These are phyloP conservation scores for Myxozyma vanderwaltii DNA, from an alignment of 805 yeast species.

Conservation along the genomic window DNA sequence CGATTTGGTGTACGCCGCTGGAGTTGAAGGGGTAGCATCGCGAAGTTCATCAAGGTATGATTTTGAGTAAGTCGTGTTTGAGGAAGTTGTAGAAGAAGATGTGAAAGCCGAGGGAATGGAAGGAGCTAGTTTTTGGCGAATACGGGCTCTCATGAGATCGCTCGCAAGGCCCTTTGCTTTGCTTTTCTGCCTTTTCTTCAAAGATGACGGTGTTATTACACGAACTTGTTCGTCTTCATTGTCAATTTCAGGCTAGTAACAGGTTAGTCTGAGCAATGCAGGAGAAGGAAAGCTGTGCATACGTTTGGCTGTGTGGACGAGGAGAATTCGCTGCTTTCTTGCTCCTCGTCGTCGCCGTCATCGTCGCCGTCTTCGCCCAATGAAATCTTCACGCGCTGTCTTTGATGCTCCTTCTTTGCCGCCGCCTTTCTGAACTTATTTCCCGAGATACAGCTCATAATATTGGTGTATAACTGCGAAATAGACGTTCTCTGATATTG, in stretches of 20 bases:
- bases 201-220: slow-evolving; percentile 21
- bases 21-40: slow-evolving; percentile 25
- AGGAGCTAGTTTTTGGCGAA: slow-evolving; percentile 27
- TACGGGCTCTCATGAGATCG: slow-evolving; percentile 6
- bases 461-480: no score
- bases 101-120: neutral
- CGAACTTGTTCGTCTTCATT: slow-evolving; percentile 16
- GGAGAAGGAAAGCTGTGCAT: no score
- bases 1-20: slow-evolving; percentile 11
- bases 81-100: neutral
- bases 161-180: slow-evolving; percentile 3
- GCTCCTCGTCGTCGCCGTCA: slow-evolving; percentile 26
- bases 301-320: no score
- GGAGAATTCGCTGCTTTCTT: slow-evolving; percentile 1
- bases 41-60: slow-evolving; percentile 28
- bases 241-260: neutral
- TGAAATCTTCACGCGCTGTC: slow-evolving; percentile 18
- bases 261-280: neutral
- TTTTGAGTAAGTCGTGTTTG: slow-evolving; percentile 14
- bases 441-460: no score
- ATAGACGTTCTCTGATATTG: no score
- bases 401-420: slow-evolving; percentile 7
- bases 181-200: slow-evolving; percentile 15
- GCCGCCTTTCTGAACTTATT: slow-evolving; percentile 19
- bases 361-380: slow-evolving; percentile 24